phyloP scores from a whole-genome alignment of 2,329 filamentous ascomycete species.

The Bipolaris sorokiniana region DNA sequence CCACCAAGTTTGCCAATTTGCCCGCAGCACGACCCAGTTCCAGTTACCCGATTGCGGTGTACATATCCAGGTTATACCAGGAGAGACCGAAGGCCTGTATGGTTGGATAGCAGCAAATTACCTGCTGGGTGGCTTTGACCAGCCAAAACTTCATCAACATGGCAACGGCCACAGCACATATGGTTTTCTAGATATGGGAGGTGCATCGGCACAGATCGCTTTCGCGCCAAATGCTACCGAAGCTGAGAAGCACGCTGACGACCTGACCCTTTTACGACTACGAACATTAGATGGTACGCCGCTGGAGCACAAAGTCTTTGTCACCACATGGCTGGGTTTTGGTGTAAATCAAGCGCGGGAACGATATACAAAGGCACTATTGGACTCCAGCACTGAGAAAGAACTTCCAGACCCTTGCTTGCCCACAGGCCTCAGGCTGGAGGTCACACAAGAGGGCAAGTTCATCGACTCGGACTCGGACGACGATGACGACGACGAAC shows the following conservation, averaged over 20 bases:
- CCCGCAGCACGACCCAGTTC: constrained; percentile 77
- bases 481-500: constrained; percentile 42
- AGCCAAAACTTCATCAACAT: constrained; percentile 74
- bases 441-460: constrained; percentile 75
- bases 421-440: constrained; percentile 76
- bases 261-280: constrained; percentile 84
- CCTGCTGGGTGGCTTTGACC: constrained; percentile 86
- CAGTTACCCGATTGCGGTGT: constrained; percentile 85
- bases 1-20: constrained; percentile 80
- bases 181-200: constrained; percentile 97
- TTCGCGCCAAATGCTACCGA: constrained; percentile 95
- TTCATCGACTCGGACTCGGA: constrained; percentile 52
- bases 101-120: constrained; percentile 99
- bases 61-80: constrained; percentile 92
- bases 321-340: constrained; percentile 95
- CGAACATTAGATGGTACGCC: constrained; percentile 79
- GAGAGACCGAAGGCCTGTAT: constrained; percentile 93
- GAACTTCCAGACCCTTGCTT: constrained; percentile 92
- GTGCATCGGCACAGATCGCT: constrained; percentile 95
- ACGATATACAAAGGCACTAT: constrained; percentile 79
- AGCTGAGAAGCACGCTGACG: constrained; percentile 84
- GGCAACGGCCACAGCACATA: constrained; percentile 93
- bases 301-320: constrained; percentile 87
- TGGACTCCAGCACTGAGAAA: constrained; percentile 66
- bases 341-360: constrained; percentile 92